Evolutionary conservation across 768 basidiomycete genomes (phyloP).

Genomic region (Leucocoprinus birnbaumii): DNA sequence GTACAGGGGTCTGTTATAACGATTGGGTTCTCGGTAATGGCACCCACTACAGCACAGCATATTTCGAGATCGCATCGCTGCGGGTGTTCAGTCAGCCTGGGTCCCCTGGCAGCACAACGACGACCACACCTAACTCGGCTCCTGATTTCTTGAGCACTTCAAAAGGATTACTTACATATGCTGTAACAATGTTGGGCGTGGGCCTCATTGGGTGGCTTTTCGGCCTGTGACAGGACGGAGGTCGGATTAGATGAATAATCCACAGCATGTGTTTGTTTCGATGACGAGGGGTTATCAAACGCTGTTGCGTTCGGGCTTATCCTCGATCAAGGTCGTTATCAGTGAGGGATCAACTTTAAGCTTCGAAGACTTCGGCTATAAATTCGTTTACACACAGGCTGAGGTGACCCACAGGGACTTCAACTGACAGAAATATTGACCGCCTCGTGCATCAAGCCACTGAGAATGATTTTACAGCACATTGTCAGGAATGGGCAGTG

Average conservation of each 20-base stretch:
- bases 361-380: too few relatives aligned
- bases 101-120: conserved; percentile 23
- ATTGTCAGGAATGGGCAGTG: too few relatives aligned
- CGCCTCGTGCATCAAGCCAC: neutral
- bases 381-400: too few relatives aligned
- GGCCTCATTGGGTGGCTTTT: neutral
- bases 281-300: too few relatives aligned
- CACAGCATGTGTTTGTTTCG: neutral
- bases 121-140: conserved; percentile 9
- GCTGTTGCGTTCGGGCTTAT: too few relatives aligned
- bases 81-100: conserved; percentile 23
- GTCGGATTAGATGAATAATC: too few relatives aligned
- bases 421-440: too few relatives aligned
- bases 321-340: too few relatives aligned
- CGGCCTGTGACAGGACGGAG: neutral
- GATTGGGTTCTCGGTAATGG: conserved; percentile 66
- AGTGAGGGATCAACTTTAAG: too few relatives aligned
- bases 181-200: neutral
- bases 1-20: conserved; percentile 64
- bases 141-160: neutral
- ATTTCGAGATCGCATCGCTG: conserved; percentile 69
- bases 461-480: neutral
- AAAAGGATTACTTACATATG: neutral
- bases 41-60: conserved; percentile 60
- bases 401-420: too few relatives aligned